Evolutionary conservation across 2,329 filamentous ascomycete species (phyloP).

Genomic region (Colletotrichum brevisporum): DNA sequence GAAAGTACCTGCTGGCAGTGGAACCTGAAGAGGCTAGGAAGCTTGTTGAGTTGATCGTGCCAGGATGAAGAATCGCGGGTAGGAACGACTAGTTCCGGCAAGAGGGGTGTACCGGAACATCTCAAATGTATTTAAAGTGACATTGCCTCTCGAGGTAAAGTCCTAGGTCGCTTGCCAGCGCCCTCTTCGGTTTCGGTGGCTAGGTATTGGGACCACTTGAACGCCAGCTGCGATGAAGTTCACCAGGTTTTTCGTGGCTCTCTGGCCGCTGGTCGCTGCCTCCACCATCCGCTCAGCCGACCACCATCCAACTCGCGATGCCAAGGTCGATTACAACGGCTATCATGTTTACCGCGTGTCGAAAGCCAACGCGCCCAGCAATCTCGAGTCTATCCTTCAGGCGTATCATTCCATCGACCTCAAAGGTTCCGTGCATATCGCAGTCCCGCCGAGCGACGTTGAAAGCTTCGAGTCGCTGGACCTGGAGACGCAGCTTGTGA

Average conservation of each 20-base stretch:
- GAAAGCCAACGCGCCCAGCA: conserved; percentile 35
- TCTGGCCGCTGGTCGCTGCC: conserved; percentile 20
- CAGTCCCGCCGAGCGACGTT: conserved; percentile 48
- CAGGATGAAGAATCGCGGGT: not conserved
- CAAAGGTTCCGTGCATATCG: conserved; percentile 49
- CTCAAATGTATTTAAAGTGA: not conserved
- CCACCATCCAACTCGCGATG: not conserved
- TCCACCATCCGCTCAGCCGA: conserved; percentile 1
- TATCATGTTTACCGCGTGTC: conserved; percentile 51
- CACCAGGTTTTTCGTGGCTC: conserved; percentile 8
- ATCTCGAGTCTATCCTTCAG: conserved; percentile 42
- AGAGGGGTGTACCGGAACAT: not conserved
- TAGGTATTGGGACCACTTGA: not conserved
- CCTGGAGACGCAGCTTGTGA: conserved; percentile 46
- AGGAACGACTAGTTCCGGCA: not conserved
- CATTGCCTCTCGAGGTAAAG: not conserved
- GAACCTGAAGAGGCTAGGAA: too few relatives aligned
- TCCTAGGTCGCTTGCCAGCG: too few relatives aligned
- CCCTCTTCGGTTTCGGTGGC: too few relatives aligned
- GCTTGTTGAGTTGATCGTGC: not conserved
- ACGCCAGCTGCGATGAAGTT: conserved; percentile 34
- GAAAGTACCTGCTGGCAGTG: too few relatives aligned
- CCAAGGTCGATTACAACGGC: conserved; percentile 48
- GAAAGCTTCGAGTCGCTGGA: conserved; percentile 46
- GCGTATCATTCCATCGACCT: conserved; percentile 46